A percentile compares a stretch with the other conserved stretches of the same genome.
phyloP scores from a whole-genome alignment of 83 land plant species.

The Larix sibirica region DNA sequence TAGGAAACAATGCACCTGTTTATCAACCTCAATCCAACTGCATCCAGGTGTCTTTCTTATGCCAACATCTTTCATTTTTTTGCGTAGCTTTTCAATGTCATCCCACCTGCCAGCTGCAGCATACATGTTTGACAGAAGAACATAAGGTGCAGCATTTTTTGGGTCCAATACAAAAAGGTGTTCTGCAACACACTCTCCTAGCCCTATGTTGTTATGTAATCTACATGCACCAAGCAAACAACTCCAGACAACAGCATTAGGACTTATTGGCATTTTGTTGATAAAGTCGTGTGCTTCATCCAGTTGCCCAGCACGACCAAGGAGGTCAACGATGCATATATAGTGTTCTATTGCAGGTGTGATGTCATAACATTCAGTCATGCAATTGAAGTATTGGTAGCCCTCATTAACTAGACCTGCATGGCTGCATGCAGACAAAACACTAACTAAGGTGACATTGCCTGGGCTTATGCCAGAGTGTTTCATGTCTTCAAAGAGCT shows the following conservation, averaged over 20 bases:
- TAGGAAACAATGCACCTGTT: too few relatives aligned
- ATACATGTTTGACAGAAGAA: background rate
- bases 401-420: background rate
- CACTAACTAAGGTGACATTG: background rate
- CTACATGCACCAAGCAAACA: constrained; percentile 5
- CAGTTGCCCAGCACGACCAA: background rate
- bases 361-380: background rate
- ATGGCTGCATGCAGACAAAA: constrained; percentile 12
- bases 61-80: too few relatives aligned
- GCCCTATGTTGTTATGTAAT: background rate
- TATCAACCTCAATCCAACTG: too few relatives aligned
- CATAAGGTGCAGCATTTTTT: background rate
- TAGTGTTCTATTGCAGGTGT: background rate
- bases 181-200: background rate
- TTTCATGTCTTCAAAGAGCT: constrained; percentile 2
- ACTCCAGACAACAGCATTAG: background rate
- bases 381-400: constrained; percentile 1
- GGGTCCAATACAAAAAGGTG: background rate
- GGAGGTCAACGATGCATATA: background rate
- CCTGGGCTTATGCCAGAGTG: background rate
- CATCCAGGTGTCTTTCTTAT: too few relatives aligned
- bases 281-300: background rate
- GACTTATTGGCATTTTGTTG: background rate
- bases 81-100: too few relatives aligned
- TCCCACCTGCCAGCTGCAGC: too few relatives aligned